Evolutionary conservation across 352 stramenopile genomes (phyloP), one percentile per base, ranked within the genome.

Genomic region (Globisporangium orthogonon): DNA sequence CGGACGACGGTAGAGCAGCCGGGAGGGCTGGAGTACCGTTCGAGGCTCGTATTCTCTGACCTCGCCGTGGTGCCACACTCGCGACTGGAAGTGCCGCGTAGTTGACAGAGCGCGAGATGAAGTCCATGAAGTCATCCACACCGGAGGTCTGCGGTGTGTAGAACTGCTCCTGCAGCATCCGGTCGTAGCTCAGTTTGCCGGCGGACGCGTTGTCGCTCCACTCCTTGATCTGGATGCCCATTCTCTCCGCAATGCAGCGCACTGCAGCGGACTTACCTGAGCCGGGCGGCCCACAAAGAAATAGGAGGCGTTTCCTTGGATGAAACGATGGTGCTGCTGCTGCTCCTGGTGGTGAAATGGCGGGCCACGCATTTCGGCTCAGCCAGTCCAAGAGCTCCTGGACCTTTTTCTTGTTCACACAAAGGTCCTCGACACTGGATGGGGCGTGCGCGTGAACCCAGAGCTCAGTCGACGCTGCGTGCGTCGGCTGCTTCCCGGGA

Each of bases 391-490:
- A 71, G 0, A 95, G 70, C 56, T 92, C 80, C 35, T 86, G 69
- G 10, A 84, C 58, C 63, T 95, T 95, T 53, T 91, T 91, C 65
- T 88, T 90, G 59, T 89, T 86, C 18, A 95, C 68, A 52, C 81
- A 89, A 2, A 95, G 61, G 1, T 95, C 74, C n/a, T 86, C 76
- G 6, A 86, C 64, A 3, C 56, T 65, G 18, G 67, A 62, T 0
- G 81, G 78, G 1, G 54, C 50, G 46, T 79, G 71, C 14, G 67
- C 47, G 39, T 89, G 79, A 7, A 65, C 58, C 85, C 81, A 95
- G 4, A 92, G 54, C 10, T 46, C 50, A 41, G 29, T 64, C 18
- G 35, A 62, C 15, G 14, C 14, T n/a, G 29, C 6, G 14, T 37
- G 47, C 45, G 14, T 30, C 29, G 18, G 18, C n/a, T 28, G 33